Evolutionary conservation across 441 rosid genomes (phyloP), one percentile per base, ranked within the genome.

Genomic region (Metrosideros polymorpha): DNA sequence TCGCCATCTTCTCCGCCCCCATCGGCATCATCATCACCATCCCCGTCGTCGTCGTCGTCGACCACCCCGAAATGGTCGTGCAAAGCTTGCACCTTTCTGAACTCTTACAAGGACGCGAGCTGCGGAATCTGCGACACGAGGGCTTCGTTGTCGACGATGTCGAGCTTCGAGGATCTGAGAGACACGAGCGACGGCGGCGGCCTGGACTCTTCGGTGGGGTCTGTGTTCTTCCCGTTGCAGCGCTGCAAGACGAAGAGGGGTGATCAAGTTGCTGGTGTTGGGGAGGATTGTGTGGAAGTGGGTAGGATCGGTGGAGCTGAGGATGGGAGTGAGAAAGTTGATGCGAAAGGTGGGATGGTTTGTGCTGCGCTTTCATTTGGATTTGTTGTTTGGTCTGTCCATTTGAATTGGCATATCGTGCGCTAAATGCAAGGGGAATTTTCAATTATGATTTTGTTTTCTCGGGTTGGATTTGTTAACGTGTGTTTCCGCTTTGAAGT

Each of bases 81-180:
- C 93, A 96, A 95, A 88, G 95, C 95, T 30, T 97, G 99, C 92
- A 96, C 99, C 87, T 96, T 95, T 88, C 86, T 95, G 86, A 97
- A 97, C 92, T 89, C 93, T 12, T 95, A 93, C 90, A 94, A 91
- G 89, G 95, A 91, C 88, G 79, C 91, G 52, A 83, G 53, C 89
- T 97, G 99, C 88, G 96, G 93, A 42, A 87, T 95, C 71, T 97
- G 99, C 56, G 94, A 92, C 57, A 91, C 95, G 3, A 90, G 95
- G 86, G 92, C 94, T 10, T 88, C 93, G 5, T 30, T 87, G 39
- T 91, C 91, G 85, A 92, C 92, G 63, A 88, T 91, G 17, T 89
- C 96, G 71, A 86, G 87, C 53, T 92, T 93, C 25, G 94, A 94
- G 12, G 94, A 92, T 49, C 71, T 94, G 90, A 90, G 87, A 82